phyloP scores from a whole-genome alignment of 768 basidiomycete genomes.

The Lactarius trivialis region DNA sequence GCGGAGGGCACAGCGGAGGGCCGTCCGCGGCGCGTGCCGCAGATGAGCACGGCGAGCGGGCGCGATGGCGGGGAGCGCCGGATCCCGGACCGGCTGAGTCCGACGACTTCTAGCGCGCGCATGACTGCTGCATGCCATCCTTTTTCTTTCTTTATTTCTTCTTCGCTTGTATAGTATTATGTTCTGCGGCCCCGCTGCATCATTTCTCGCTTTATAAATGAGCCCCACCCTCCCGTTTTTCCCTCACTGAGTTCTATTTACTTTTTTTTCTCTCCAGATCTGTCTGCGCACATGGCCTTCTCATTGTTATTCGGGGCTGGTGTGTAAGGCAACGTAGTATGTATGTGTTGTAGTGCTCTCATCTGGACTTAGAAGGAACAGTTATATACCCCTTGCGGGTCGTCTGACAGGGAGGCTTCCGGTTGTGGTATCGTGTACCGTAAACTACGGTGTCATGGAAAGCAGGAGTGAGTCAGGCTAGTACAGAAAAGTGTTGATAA shows the following conservation, averaged over 20 bases:
- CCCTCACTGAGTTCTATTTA: background rate
- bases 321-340: background rate
- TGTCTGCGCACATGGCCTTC: background rate
- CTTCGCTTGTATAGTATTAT: too few species aligned
- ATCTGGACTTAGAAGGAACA: conserved; percentile 12
- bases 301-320: background rate
- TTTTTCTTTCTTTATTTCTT: too few species aligned
- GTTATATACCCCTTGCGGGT: conserved; percentile 11
- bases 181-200: too few species aligned
- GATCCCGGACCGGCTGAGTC: conserved; percentile 2
- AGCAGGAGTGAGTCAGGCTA: too few species aligned
- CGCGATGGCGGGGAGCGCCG: conserved; percentile 74
- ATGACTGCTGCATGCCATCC: too few species aligned
- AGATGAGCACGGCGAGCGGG: conserved; percentile 70
- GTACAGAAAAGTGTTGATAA: too few species aligned
- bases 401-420: too few species aligned
- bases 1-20: conserved; percentile 21
- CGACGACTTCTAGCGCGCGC: conserved; percentile 18
- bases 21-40: conserved; percentile 29
- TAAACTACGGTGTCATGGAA: too few species aligned
- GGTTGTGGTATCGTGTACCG: too few species aligned
- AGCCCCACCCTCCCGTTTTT: background rate
- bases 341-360: conserved; percentile 8
- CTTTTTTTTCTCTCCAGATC: background rate
- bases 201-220: too few species aligned